Conservation (phyloP, 2,329 filamentous ascomycete species). For the Lecanosticta acicola region DNA sequence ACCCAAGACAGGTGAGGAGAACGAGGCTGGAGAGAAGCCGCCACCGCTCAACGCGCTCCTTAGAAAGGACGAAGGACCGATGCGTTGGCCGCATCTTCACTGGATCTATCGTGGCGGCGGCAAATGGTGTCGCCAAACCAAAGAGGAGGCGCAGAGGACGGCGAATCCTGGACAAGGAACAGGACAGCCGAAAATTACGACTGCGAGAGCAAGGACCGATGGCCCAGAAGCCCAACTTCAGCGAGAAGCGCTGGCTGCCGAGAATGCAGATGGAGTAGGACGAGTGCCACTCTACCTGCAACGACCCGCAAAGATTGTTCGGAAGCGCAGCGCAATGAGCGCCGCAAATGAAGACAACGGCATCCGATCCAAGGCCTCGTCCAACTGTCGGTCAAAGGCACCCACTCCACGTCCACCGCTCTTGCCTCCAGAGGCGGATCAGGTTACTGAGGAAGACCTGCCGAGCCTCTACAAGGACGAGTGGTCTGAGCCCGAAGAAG, state of each 20-base stretch:
- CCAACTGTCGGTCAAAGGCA: constrained; percentile 21
- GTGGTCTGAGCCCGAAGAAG: constrained; percentile 17
- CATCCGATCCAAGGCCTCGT: constrained; percentile 14
- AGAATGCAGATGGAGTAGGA: constrained; percentile 4
- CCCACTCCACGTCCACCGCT: constrained; percentile 30
- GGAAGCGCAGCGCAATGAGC: constrained; percentile 11
- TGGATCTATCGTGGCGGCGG: constrained; percentile 33
- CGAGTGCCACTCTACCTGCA: constrained; percentile 3
- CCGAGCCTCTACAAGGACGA: constrained; percentile 25
- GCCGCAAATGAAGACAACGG: neutral
- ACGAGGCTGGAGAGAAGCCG: constrained; percentile 15
- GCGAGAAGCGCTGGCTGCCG: constrained; percentile 17
- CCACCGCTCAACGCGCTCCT: constrained; percentile 25
- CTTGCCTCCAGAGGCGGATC: constrained; percentile 30
- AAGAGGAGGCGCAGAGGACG: constrained; percentile 19
- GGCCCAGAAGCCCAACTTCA: constrained; percentile 23
- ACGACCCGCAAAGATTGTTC: constrained; percentile 8
- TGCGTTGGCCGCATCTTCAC: constrained; percentile 26
- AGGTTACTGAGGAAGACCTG: constrained; percentile 28
- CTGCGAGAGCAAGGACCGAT: constrained; percentile 8
- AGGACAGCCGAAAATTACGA: constrained; percentile 10
- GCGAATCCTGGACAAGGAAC: constrained; percentile 4
- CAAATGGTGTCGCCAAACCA: constrained; percentile 29
- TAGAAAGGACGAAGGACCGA: constrained; percentile 27
- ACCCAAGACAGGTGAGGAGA: constrained; percentile 10